Evolutionary conservation across 202 grass and related monocot genomes (phyloP).

Genomic region (Schoenoplectus tabernaemontani): DNA sequence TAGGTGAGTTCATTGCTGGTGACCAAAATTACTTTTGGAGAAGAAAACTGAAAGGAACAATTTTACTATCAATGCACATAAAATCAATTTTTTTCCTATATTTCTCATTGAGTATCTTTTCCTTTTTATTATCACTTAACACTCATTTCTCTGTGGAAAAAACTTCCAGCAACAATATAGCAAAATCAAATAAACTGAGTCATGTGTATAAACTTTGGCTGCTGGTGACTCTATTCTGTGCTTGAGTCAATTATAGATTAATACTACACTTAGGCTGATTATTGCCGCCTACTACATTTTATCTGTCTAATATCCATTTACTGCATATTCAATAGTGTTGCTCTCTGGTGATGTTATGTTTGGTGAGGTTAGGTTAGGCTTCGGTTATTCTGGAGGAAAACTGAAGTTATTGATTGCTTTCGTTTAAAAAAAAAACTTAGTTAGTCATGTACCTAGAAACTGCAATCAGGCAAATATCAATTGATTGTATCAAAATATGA

Average conservation of each 20-base stretch:
- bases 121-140: not conserved
- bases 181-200: not conserved
- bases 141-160: not conserved
- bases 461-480: not conserved
- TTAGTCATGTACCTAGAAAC: not conserved
- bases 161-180: not conserved
- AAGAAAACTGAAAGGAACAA: not conserved
- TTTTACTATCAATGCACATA: not conserved
- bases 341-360: no score
- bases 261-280: not conserved
- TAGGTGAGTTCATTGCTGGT: not conserved
- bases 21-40: not conserved
- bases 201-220: not conserved
- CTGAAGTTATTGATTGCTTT: not conserved
- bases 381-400: not conserved
- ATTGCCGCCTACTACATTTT: not conserved
- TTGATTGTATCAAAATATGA: not conserved
- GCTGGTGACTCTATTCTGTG: not conserved
- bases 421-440: not conserved
- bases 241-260: no score
- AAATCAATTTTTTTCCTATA: not conserved
- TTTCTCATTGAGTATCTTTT: not conserved
- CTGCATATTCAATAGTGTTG: not conserved
- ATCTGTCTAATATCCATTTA: not conserved
- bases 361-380: not conserved